Percentiles rank a stretch among this genome's conserved stretches.
phyloP scores from a whole-genome alignment of 164 flowering plant genomes.

The Vitis vinifera region ASM3070453v1 NC_081808.1:3954001-3954500 shows the following conservation, averaged over 20 bases:
- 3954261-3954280: too few relatives aligned
- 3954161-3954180: background rate
- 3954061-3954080: too few relatives aligned
- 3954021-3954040: too few relatives aligned
- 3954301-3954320: background rate
- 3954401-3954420: constrained; percentile 39
- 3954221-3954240: too few relatives aligned
- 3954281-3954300: background rate
- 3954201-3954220: too few relatives aligned
- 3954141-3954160: background rate
- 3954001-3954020: too few relatives aligned
- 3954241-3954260: too few relatives aligned
- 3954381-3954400: constrained; percentile 86
- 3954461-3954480: too few relatives aligned
- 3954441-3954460: too few relatives aligned
- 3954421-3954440: too few relatives aligned
- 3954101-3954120: background rate
- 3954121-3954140: background rate
- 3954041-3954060: too few relatives aligned
- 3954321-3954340: background rate
- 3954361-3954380: constrained; percentile 42
- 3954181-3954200: background rate
- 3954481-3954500: constrained; percentile 57
- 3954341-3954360: background rate
- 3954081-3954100: background rate